Percentiles rank a stretch among this genome's conserved stretches.
These are phyloP conservation scores for Schizopora paradoxa DNA, from an alignment of 1,284 basidiomycete species.

Conservation along the genomic window DNA sequence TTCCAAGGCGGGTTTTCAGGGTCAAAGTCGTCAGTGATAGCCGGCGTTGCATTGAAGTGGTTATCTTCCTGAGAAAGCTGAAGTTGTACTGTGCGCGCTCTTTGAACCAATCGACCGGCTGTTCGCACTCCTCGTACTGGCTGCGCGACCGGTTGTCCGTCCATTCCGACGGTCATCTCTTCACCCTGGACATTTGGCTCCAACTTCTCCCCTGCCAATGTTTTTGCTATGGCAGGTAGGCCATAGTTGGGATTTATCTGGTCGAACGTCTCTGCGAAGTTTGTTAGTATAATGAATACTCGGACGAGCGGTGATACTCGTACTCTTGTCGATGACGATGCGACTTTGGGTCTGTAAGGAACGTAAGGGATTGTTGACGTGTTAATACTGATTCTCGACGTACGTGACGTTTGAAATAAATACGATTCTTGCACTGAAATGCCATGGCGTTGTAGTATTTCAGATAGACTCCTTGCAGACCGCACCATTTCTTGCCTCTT, in stretches of 20 bases:
- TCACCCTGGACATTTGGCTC: slow-evolving; percentile 6
- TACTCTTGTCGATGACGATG: slow-evolving; percentile 53
- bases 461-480: slow-evolving; percentile 46
- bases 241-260: slow-evolving; percentile 43
- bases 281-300: slow-evolving; percentile 6
- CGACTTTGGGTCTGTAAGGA: slow-evolving; percentile 23
- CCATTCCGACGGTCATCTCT: not conserved
- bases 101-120: no score
- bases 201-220: slow-evolving; percentile 11
- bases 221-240: slow-evolving; percentile 29
- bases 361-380: slow-evolving; percentile 10
- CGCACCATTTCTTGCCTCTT: slow-evolving; percentile 49
- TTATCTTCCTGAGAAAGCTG: not conserved
- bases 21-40: slow-evolving; percentile 19
- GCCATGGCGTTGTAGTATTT: slow-evolving; percentile 48
- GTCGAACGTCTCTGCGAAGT: slow-evolving; percentile 37
- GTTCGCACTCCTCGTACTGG: no score
- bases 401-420: slow-evolving; percentile 42
- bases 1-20: slow-evolving; percentile 21
- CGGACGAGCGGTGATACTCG: slow-evolving; percentile 10
- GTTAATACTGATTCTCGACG: slow-evolving; percentile 10
- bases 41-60: no score
- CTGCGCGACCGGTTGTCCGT: no score
- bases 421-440: slow-evolving; percentile 28
- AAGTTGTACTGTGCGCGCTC: no score